Evolutionary conservation across 2,329 filamentous ascomycete species (phyloP), one percentile per base, ranked within the genome.

Genomic region (Truncatella angustata): DNA sequence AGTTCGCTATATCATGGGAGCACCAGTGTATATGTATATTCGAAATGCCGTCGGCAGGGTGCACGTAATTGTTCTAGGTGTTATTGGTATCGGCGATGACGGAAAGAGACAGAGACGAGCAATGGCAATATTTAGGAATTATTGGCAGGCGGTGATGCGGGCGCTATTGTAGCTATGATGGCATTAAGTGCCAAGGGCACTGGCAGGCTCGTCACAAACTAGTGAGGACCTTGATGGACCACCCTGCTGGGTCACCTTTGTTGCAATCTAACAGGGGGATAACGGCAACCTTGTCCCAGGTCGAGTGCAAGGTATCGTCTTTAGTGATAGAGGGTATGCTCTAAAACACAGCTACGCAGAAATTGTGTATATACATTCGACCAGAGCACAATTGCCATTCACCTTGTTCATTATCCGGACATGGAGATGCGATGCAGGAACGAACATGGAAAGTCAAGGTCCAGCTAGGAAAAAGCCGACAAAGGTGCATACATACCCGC

Each of bases 351-450:
- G n/a, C n/a, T n/a, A n/a, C n/a, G n/a, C n/a, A n/a, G n/a, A n/a
- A n/a, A n/a, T n/a, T n/a, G n/a, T n/a, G n/a, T n/a, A n/a, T n/a
- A n/a, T n/a, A n/a, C n/a, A n/a, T n/a, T n/a, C n/a, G n/a, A n/a
- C n/a, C n/a, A n/a, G n/a, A n/a, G n/a, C n/a, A n/a, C n/a, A n/a
- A n/a, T n/a, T n/a, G n/a, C n/a, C n/a, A n/a, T n/a, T n/a, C n/a
- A n/a, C n/a, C n/a, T n/a, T n/a, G n/a, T n/a, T n/a, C n/a, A n/a
- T n/a, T n/a, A n/a, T 32, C 2, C 14, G 28, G 14, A 32, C 28
- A 32, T n/a, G n/a, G n/a, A n/a, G n/a, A n/a, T n/a, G n/a, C n/a
- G n/a, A 44, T 44, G 40, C 40, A 44, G 40, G 40, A 44, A 44
- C 40, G 40, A 24, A 44, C 10, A 44, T 21, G 23, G 39, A 28